Conservation (phyloP, 2,329 filamentous ascomycete species). For the Claviceps pusilla region DNA sequence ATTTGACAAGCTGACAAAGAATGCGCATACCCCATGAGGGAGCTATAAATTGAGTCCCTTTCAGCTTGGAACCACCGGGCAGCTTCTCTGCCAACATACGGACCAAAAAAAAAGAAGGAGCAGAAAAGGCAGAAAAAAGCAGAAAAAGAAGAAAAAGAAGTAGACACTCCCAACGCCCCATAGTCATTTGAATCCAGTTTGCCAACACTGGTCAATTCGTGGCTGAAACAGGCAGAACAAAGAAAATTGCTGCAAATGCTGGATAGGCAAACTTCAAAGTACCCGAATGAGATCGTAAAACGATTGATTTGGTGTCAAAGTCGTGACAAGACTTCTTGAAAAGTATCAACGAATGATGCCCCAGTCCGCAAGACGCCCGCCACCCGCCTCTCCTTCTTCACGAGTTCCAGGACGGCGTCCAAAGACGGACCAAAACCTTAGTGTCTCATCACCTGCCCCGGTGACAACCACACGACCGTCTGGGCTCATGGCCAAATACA, state of each 20-base stretch:
- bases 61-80: neutral
- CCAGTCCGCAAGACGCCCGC: constrained; percentile 58
- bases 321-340: neutral
- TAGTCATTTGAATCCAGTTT: neutral
- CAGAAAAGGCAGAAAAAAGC: no score
- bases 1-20: neutral
- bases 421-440: constrained; percentile 95
- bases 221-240: neutral
- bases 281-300: neutral
- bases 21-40: neutral
- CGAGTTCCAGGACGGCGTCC: constrained; percentile 61
- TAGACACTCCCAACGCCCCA: neutral
- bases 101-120: neutral
- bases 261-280: neutral
- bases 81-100: neutral
- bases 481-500: constrained; percentile 94
- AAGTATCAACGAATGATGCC: constrained; percentile 54
- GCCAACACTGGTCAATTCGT: neutral
- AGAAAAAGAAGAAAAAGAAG: no score
- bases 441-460: constrained; percentile 86
- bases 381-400: constrained; percentile 48
- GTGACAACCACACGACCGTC: constrained; percentile 90
- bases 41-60: neutral
- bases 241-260: neutral
- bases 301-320: neutral